Conservation (phyloP, 208 protist species). For the Leishmania major region DNA sequence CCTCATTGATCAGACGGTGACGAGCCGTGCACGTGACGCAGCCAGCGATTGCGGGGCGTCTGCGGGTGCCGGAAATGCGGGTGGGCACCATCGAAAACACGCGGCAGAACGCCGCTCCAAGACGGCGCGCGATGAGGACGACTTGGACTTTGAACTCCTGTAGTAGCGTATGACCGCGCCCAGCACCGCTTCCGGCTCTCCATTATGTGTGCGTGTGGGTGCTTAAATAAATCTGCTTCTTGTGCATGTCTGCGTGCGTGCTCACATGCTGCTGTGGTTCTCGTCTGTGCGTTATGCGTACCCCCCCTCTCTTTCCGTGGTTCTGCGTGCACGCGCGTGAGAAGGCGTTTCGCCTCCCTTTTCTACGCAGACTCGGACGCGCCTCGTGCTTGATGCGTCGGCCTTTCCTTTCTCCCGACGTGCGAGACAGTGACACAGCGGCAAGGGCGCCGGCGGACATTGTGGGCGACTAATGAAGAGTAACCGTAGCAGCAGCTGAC, state of each 20-base stretch:
- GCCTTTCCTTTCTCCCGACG: neutral
- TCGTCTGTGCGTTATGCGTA: neutral
- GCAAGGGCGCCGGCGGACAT: neutral
- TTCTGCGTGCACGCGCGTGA: neutral
- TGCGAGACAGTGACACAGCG: neutral
- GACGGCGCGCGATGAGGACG: neutral
- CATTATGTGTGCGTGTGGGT: neutral
- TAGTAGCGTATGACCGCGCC: neutral
- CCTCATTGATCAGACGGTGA: constrained; percentile 1
- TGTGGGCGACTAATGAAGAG: neutral
- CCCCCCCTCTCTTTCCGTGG: neutral
- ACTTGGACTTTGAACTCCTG: constrained; percentile 20
- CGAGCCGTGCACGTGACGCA: neutral
- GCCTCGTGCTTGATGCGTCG: neutral
- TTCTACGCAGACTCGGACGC: neutral
- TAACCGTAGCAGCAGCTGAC: neutral
- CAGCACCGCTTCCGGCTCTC: neutral
- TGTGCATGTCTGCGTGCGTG: neutral
- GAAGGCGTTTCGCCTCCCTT: neutral
- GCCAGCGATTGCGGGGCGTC: neutral
- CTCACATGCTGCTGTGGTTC: neutral
- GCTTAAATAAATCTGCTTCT: neutral
- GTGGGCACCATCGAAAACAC: neutral
- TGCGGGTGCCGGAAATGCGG: neutral
- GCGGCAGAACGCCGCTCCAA: neutral